These are phyloP conservation scores for Dunaliella primolecta DNA, from an alignment of 139 green algal species.

Conservation along the genomic window DNA sequence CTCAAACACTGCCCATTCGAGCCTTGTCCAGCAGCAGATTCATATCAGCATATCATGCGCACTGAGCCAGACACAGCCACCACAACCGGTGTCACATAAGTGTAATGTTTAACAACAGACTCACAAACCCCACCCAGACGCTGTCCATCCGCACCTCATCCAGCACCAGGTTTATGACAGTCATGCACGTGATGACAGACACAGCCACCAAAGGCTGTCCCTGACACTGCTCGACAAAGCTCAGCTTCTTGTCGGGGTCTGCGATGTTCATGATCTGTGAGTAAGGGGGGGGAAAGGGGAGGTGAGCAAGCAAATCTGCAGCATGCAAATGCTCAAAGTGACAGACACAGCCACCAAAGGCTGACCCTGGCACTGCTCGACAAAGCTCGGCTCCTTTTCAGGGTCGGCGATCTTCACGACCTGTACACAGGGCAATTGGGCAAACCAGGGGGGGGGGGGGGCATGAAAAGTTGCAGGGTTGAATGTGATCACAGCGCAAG, in stretches of 20 bases:
- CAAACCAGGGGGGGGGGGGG: too few species aligned
- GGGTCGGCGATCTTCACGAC: conserved; percentile 48
- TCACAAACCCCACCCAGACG: too few species aligned
- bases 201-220: conserved; percentile 41
- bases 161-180: conserved; percentile 38
- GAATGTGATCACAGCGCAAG: too few species aligned
- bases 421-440: conserved; percentile 12
- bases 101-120: too few species aligned
- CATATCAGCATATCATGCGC: too few species aligned
- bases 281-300: neutral
- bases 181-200: conserved; percentile 67
- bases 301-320: neutral
- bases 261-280: conserved; percentile 46
- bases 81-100: too few species aligned
- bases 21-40: too few species aligned
- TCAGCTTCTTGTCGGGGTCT: conserved; percentile 39
- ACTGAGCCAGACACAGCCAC: too few species aligned
- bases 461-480: too few species aligned
- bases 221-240: conserved; percentile 46
- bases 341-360: conserved; percentile 40
- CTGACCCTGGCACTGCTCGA: conserved; percentile 50
- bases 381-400: conserved; percentile 33
- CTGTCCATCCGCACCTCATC: conserved; percentile 59
- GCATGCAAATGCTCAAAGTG: conserved; percentile 60
- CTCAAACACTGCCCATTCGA: too few species aligned